phyloP scores from a whole-genome alignment of 2,329 filamentous ascomycete species.

The Neophaeococcomyces mojaviensis region DNA sequence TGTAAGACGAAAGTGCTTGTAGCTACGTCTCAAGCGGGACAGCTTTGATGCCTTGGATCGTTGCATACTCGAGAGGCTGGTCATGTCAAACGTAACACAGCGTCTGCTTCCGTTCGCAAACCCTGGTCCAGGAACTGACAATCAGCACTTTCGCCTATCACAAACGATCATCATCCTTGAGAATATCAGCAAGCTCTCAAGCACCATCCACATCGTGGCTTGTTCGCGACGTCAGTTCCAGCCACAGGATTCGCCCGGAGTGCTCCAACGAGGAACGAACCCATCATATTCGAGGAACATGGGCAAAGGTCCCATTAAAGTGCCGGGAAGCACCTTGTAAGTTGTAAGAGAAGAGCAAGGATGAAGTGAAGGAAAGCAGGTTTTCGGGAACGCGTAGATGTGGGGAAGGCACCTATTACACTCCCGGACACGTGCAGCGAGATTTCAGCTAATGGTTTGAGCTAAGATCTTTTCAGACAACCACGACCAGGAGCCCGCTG shows the following conservation, averaged over 20 bases:
- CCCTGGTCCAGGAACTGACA: background rate
- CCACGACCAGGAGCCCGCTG: background rate
- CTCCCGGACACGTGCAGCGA: background rate
- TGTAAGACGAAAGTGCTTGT: too few relatives aligned
- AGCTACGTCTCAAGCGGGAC: too few relatives aligned
- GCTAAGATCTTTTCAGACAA: background rate
- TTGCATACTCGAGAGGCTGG: background rate
- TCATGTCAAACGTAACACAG: background rate
- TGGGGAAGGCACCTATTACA: too few relatives aligned
- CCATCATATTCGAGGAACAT: background rate
- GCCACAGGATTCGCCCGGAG: constrained; percentile 1
- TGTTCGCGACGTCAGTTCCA: background rate
- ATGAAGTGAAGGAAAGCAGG: background rate
- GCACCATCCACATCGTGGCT: constrained; percentile 8
- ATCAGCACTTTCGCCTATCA: background rate
- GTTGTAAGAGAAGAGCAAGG: background rate
- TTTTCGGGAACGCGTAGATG: background rate
- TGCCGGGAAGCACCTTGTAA: background rate
- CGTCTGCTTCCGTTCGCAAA: background rate
- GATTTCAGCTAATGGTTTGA: background rate
- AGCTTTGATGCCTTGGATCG: background rate
- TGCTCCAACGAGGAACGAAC: background rate
- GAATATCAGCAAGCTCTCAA: background rate
- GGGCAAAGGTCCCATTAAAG: background rate
- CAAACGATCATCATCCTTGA: background rate